Evolutionary conservation across 2,329 filamentous ascomycete genomes (phyloP).

Genomic region (Paracamarosporium sp.): DNA sequence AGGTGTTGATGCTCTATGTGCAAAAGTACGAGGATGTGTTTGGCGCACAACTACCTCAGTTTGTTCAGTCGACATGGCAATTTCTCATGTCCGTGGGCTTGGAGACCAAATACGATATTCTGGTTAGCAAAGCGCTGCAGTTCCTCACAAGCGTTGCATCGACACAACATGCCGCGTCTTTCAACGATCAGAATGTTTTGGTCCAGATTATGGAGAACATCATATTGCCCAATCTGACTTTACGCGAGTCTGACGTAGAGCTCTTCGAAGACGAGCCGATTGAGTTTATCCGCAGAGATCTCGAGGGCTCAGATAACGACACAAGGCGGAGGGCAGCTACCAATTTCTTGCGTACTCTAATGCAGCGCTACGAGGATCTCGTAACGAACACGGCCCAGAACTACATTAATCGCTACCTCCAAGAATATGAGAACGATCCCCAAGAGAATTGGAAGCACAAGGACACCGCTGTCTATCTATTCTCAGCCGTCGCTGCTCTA

Average conservation of each 20-base stretch:
- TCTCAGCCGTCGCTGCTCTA: constrained; percentile 91
- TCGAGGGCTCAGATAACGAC: constrained; percentile 96
- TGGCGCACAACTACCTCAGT: constrained; percentile 77
- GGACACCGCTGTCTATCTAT: constrained; percentile 97
- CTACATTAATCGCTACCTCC: constrained; percentile 86
- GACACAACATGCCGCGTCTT: constrained; percentile 77
- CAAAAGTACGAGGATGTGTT: constrained; percentile 97
- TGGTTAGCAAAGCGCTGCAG: constrained; percentile 93
- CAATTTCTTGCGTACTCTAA: constrained; percentile 88
- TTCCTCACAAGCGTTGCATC: constrained; percentile 91
- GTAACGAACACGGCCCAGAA: constrained; percentile 87
- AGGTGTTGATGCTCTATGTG: constrained; percentile 86
- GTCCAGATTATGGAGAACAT: constrained; percentile 94
- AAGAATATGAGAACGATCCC: constrained; percentile 70
- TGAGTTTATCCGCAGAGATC: constrained; percentile 92
- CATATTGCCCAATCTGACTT: constrained; percentile 87
- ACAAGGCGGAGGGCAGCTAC: constrained; percentile 91
- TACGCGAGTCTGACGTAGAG: constrained; percentile 93
- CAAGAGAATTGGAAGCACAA: constrained; percentile 90
- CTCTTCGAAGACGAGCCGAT: constrained; percentile 99
- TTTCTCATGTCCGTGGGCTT: constrained; percentile 84
- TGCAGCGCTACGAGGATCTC: constrained; percentile 83
- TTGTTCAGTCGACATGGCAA: constrained; percentile 90
- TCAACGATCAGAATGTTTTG: constrained; percentile 81
- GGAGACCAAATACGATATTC: constrained; percentile 90